Evolutionary conservation across 2,329 filamentous ascomycete species (phyloP), one percentile per base, ranked within the genome.

Genomic region (Chaetomium olivaceum): DNA sequence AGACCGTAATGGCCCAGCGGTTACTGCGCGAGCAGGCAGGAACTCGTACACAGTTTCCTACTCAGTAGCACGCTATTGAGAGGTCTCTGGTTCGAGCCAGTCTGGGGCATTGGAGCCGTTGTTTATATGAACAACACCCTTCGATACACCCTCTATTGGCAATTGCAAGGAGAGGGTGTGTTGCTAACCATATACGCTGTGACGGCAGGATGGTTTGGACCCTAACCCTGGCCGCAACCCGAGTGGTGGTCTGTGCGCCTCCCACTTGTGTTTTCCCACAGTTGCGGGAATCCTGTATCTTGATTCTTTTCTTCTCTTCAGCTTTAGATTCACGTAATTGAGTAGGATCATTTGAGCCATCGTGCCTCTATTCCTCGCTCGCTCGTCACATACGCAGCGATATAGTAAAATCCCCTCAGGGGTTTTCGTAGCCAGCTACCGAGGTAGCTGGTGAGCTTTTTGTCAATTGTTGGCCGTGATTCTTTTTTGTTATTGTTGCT

Each of bases 361-460:
- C n/a, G n/a, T n/a, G n/a, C n/a, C n/a, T n/a, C n/a, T n/a, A n/a
- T n/a, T n/a, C n/a, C n/a, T n/a, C n/a, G n/a, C n/a, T n/a, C n/a
- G n/a, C n/a, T n/a, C n/a, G n/a, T n/a, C 39, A 43, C n/a, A 43
- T 43, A 43, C 16, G 16, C 16, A 7, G 2, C 16, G 1, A 6
- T 52, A 25, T 25, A 29, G 50, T 52, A 52, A 52, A 52, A 52
- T 16, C 50, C 21, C 50, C 25, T 25, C 21, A 23, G 14, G 23
- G 50, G 23, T 52, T 52, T 52, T 52, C 50, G 50, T 52, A 52
- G 50, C 50, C 50, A 52, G 50, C 50, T 27, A 52, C 23, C 50
- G 11, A 1, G 48, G 23, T 52, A 27, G 50, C 23, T 27, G 50
- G 50, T 52, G 50, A 52, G 23, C 50, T 52, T 52, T 52, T 52